Evolutionary conservation across 805 yeast genomes (phyloP).

Genomic region (Candida berthetii): DNA sequence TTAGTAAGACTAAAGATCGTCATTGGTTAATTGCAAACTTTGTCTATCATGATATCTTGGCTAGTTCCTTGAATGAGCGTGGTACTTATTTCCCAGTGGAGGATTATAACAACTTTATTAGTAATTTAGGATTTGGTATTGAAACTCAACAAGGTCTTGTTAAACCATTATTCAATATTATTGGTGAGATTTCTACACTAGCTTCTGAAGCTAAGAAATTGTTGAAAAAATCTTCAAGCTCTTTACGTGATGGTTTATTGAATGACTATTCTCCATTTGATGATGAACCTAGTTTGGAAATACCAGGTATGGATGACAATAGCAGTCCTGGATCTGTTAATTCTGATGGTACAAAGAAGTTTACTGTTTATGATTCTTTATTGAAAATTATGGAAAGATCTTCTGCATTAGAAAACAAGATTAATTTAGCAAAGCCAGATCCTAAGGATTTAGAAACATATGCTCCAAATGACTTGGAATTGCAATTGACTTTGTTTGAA

Average conservation of each 20-base stretch:
- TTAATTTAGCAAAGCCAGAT: conserved; percentile 48
- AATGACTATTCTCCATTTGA: conserved; percentile 13
- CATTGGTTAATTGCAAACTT: conserved; percentile 73
- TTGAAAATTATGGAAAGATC: conserved; percentile 26
- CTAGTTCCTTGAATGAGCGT: conserved; percentile 52
- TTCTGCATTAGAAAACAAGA: conserved; percentile 39
- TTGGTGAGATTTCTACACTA: conserved; percentile 64
- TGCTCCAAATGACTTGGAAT: conserved; percentile 44
- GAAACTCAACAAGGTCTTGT: conserved; percentile 74
- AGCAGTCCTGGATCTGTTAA: conserved; percentile 12
- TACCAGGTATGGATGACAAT: conserved; percentile 17
- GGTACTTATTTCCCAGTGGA: conserved; percentile 60
- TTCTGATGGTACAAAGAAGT: conserved; percentile 14
- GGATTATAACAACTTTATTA: conserved; percentile 51
- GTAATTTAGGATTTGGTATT: conserved; percentile 32
- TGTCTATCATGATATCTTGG: conserved; percentile 74
- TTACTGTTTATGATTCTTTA: conserved; percentile 26
- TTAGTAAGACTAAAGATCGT: conserved; percentile 47
- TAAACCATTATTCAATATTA: conserved; percentile 55
- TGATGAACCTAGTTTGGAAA: conserved; percentile 5
- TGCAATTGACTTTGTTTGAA: conserved; percentile 67
- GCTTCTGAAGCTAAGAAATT: conserved; percentile 44
- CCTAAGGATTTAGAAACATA: conserved; percentile 34
- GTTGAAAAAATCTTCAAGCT: conserved; percentile 21
- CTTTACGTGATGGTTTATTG: conserved; percentile 19